Conservation (phyloP, 805 yeast genomes). For the Tetrapisispora nanseiensis region DNA sequence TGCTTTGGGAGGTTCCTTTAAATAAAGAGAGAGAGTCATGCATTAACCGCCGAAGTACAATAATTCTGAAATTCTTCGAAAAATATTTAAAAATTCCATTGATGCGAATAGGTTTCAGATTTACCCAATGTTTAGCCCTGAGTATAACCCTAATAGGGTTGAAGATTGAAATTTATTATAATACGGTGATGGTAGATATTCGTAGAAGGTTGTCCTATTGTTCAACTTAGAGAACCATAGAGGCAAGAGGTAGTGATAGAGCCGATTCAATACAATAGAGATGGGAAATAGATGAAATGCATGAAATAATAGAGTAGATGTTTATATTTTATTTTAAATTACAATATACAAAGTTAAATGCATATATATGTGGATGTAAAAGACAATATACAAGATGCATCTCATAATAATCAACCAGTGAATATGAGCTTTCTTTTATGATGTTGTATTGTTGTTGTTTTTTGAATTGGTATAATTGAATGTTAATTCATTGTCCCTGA, state of each 20-base stretch:
- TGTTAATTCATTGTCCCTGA: too few species aligned
- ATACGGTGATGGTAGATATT: too few species aligned
- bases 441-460: too few species aligned
- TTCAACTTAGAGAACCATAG: too few species aligned
- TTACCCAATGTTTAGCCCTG: too few species aligned
- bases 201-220: too few species aligned
- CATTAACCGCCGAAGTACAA: constrained; percentile 1
- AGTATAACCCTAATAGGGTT: background rate
- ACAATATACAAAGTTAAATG: background rate
- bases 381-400: background rate
- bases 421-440: background rate
- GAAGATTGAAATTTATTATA: too few species aligned
- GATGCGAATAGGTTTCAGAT: background rate
- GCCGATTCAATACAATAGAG: too few species aligned
- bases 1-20: too few species aligned
- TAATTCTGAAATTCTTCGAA: background rate
- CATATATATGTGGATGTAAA: background rate
- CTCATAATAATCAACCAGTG: constrained; percentile 1
- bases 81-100: background rate
- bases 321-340: too few species aligned
- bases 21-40: background rate
- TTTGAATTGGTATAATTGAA: background rate
- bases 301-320: background rate
- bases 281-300: too few species aligned
- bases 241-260: too few species aligned